Base-by-base conservation (phyloP, 257 asterid species). In the Craterostigma plantagineum region DNA sequence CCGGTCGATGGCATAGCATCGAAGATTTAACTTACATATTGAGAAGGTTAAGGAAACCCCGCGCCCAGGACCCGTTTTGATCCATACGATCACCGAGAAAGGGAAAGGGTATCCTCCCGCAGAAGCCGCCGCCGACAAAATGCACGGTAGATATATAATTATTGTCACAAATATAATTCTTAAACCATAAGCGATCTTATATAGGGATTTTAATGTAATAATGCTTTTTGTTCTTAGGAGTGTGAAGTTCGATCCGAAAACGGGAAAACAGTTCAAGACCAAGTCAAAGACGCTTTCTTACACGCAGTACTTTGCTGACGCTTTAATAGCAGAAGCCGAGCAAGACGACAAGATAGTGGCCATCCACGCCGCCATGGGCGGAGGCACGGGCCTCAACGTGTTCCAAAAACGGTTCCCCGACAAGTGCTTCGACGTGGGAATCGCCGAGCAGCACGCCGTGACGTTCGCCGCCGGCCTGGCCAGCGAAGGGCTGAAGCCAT, bases 351-450 rank as follows among this genome's bases (percentile, higher is more conserved):
- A 58, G 36, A 54, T 77, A 7, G 69, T 77, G n/a, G 91, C 91
- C 0, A 63, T 77, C n/a, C 91, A 73, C 50, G 92, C 85, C 0
- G 85, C 92, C 0, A 78, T 74, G 92, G 92, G 85, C 23, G 92
- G 85, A 1, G 92, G 92, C 8, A 78, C 85, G 0, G 92, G 81
- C 0, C 71, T 78, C 11, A 78, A 78, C 51, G 13, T 54, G 7
- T 78, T 78, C 51, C 79, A 68, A 34, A 74, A 71, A 46, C 60
- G 45, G 11, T 78, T 71, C 11, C 85, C 92, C 0, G 42, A 49
- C 1, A 58, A 73, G 11, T 68, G 81, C 42, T 73, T 77, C 14
- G 91, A 77, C 52, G 84, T 77, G 14, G 84, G 84, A 53, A 77
- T 77, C 0, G 84, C 78, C 0, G 84, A 77, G 58, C 84, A 77